A percentile compares a stretch with the other conserved stretches of the same genome.
These are phyloP conservation scores for Leccinum broughii DNA, from an alignment of 768 basidiomycete genomes.

Conservation along the genomic window DNA sequence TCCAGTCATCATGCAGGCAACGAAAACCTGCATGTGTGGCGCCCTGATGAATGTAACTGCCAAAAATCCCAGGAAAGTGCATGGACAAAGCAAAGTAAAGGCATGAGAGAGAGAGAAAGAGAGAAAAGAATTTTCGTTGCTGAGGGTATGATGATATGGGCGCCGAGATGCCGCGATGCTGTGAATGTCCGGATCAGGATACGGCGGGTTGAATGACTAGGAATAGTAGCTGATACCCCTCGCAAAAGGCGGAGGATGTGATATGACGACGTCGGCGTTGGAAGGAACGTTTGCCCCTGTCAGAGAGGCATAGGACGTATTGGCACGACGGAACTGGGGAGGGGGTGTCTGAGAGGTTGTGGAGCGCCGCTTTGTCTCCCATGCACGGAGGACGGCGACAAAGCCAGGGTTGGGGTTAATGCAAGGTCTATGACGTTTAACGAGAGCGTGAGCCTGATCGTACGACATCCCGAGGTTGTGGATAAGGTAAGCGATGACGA, in stretches of 20 bases:
- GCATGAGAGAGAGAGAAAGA: background rate
- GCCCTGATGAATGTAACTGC: background rate
- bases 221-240: slow-evolving; percentile 31
- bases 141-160: background rate
- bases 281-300: background rate
- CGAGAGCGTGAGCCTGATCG: slow-evolving; percentile 59
- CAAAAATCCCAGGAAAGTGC: slow-evolving; percentile 1
- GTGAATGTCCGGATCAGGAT: background rate
- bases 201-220: background rate
- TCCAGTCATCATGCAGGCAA: slow-evolving; percentile 1
- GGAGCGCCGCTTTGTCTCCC: slow-evolving; percentile 46
- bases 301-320: slow-evolving; percentile 24
- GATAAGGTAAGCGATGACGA: slow-evolving; percentile 83
- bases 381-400: slow-evolving; percentile 56
- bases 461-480: slow-evolving; percentile 71
- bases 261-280: slow-evolving; percentile 3
- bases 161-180: background rate
- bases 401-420: slow-evolving; percentile 81
- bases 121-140: background rate
- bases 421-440: slow-evolving; percentile 68
- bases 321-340: slow-evolving; percentile 31
- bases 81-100: background rate
- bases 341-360: slow-evolving; percentile 7
- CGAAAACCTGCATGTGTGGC: slow-evolving; percentile 4
- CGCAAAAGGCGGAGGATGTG: slow-evolving; percentile 14